phyloP scores from a whole-genome alignment of 305 asterid genomes.

The Nicotiana rustica region DNA sequence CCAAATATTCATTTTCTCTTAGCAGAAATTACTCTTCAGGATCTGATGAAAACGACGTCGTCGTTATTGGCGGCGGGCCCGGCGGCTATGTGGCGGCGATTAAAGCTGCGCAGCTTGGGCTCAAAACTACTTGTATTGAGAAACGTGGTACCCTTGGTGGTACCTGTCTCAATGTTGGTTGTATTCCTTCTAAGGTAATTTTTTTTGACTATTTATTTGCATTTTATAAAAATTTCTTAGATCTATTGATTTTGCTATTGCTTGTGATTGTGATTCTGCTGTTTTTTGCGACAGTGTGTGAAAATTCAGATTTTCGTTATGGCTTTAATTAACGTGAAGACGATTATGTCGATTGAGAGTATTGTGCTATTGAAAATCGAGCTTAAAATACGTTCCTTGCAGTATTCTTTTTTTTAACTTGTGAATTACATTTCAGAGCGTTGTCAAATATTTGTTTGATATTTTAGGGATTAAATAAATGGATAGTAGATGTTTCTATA shows the following conservation, averaged over 20 bases:
- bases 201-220: not conserved
- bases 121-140: slow-evolving; percentile 95
- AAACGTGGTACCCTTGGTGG: slow-evolving; percentile 95
- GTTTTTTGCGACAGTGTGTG: no score
- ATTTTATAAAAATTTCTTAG: not conserved
- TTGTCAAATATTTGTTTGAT: not conserved
- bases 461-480: not conserved
- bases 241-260: slow-evolving; percentile 19
- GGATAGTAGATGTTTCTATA: not conserved
- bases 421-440: not conserved
- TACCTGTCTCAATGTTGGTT: slow-evolving; percentile 96
- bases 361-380: slow-evolving; percentile 3
- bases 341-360: not conserved
- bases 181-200: slow-evolving; percentile 93
- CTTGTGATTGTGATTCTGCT: not conserved
- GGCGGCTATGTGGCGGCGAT: slow-evolving; percentile 98
- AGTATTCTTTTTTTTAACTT: not conserved
- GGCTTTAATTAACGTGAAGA: not conserved
- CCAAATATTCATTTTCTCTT: slow-evolving; percentile 46
- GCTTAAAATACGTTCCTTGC: not conserved
- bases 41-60: slow-evolving; percentile 86
- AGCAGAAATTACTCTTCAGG: slow-evolving; percentile 70
- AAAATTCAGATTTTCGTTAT: not conserved
- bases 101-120: slow-evolving; percentile 96
- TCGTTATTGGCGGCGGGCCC: slow-evolving; percentile 92